Evolutionary conservation across 768 basidiomycete genomes (phyloP).

Genomic region (Serendipita indica): DNA sequence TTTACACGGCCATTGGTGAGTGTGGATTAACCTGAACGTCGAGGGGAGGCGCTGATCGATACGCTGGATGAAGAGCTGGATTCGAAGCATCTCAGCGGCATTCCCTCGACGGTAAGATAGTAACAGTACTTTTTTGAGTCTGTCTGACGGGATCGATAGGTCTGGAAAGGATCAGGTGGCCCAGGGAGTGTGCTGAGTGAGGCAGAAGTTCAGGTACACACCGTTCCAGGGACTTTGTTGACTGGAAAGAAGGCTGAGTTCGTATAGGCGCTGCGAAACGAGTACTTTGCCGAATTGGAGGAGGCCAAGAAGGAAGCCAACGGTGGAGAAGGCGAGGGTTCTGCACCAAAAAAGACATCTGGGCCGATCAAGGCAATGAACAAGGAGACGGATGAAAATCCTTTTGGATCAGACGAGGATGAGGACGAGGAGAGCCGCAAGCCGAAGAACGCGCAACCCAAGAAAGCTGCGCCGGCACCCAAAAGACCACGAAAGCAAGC

Average conservation of each 20-base stretch:
- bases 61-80: conserved; percentile 36
- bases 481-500: background rate
- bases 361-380: conserved; percentile 39
- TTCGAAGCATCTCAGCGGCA: conserved; percentile 61
- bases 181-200: conserved; percentile 32
- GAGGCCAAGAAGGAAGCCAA: conserved; percentile 29
- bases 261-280: conserved; percentile 47
- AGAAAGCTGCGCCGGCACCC: background rate
- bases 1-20: conserved; percentile 50
- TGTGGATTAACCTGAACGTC: background rate
- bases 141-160: conserved; percentile 25
- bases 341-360: conserved; percentile 36
- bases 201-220: conserved; percentile 44
- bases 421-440: conserved; percentile 12
- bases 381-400: conserved; percentile 29
- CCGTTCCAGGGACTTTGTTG: no score
- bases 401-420: conserved; percentile 42
- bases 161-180: conserved; percentile 48
- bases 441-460: background rate
- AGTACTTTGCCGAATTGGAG: conserved; percentile 36
- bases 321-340: conserved; percentile 36
- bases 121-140: background rate
- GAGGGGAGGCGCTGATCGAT: background rate
- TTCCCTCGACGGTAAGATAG: conserved; percentile 44
- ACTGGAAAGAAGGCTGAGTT: no score